Conservation (phyloP, 108 stramenopile species). For the Bacterosira constricta region DNA sequence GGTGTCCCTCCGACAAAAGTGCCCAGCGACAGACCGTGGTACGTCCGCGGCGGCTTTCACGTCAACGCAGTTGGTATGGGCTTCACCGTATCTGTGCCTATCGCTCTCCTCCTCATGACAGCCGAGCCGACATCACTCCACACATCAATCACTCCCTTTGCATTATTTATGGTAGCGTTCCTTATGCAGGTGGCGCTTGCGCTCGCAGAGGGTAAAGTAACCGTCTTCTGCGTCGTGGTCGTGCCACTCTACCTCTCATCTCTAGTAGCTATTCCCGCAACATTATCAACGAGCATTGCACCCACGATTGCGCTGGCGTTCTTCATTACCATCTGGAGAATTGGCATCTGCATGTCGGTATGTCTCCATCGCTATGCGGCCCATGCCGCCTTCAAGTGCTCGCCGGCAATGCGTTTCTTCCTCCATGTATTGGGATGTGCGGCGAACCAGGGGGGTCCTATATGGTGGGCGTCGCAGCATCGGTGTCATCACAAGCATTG, state of each 20-base stretch:
- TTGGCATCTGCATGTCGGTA: conserved; percentile 58
- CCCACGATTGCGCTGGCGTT: conserved; percentile 7
- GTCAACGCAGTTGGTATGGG: conserved; percentile 57
- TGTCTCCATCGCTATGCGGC: conserved; percentile 69
- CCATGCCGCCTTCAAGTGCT: conserved; percentile 64
- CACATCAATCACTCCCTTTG: background rate
- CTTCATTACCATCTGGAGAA: conserved; percentile 28
- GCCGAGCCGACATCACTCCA: background rate
- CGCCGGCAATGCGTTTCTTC: conserved; percentile 32
- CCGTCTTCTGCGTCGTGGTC: conserved; percentile 49
- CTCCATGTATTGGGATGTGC: conserved; percentile 54
- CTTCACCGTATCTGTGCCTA: conserved; percentile 43
- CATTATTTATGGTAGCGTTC: conserved; percentile 14
- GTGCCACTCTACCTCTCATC: conserved; percentile 48
- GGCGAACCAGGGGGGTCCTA: conserved; percentile 64
- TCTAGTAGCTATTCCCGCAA: conserved; percentile 20
- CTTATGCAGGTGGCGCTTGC: conserved; percentile 13
- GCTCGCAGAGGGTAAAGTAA: conserved; percentile 22
- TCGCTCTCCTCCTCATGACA: conserved; percentile 25
- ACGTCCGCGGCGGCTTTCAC: conserved; percentile 52
- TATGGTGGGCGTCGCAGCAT: conserved; percentile 76
- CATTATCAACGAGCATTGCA: background rate
- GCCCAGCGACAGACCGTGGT: conserved; percentile 39
- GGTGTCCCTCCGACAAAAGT: background rate
- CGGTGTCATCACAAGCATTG: conserved; percentile 68